These are phyloP conservation scores for Selaginella tamariscina DNA, from an alignment of 75 land plant genomes.

Conservation along the genomic window DNA sequence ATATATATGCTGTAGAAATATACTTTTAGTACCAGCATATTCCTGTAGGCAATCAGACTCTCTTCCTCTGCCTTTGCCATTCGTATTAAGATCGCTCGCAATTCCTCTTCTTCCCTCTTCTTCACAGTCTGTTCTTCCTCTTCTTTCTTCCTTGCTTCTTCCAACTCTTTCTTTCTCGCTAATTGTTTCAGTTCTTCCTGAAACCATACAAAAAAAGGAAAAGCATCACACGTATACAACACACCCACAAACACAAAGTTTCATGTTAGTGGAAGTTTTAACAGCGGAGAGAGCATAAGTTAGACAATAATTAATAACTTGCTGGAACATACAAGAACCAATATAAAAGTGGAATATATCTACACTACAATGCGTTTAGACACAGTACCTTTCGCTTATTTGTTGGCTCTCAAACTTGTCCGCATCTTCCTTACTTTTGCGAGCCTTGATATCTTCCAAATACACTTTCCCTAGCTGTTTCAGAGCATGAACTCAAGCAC, in stretches of 20 bases:
- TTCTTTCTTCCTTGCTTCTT: not conserved
- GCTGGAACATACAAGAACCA: too few relatives aligned
- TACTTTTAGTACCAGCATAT: too few relatives aligned
- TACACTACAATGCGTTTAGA: too few relatives aligned
- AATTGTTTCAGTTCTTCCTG: not conserved
- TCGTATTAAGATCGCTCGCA: not conserved
- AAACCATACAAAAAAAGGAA: not conserved
- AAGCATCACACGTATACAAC: too few relatives aligned
- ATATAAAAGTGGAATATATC: too few relatives aligned
- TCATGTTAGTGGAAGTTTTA: too few relatives aligned
- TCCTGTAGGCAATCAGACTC: not conserved
- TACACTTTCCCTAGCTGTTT: not conserved
- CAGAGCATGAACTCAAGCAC: too few relatives aligned
- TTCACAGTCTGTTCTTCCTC: not conserved
- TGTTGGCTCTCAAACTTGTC: not conserved
- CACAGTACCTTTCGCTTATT: not conserved
- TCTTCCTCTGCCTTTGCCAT: not conserved
- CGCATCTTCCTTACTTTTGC: not conserved
- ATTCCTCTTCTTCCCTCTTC: not conserved
- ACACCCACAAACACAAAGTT: not conserved
- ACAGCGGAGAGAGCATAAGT: too few relatives aligned
- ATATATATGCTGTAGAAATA: too few relatives aligned
- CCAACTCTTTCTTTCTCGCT: not conserved
- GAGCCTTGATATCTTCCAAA: not conserved
- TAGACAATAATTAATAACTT: too few relatives aligned